phyloP scores from a whole-genome alignment of 176 grass and related monocot species.

The Zea mays region Zm-B73-REFERENCE-NAM-5.0 NC_050096.1:233675001-233675500 shows the following conservation, averaged over 20 bases:
- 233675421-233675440: slow-evolving; percentile 21
- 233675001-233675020: slow-evolving; percentile 15
- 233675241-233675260: slow-evolving; percentile 62
- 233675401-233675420: not conserved
- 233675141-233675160: slow-evolving; percentile 10
- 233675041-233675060: slow-evolving; percentile 28
- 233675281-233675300: slow-evolving; percentile 62
- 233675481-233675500: not conserved
- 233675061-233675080: not conserved
- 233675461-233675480: not conserved
- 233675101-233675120: slow-evolving; percentile 12
- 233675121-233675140: slow-evolving; percentile 12
- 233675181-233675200: slow-evolving; percentile 9
- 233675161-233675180: slow-evolving; percentile 16
- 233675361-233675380: slow-evolving; percentile 68
- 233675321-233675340: slow-evolving; percentile 75
- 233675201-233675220: not conserved
- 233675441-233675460: slow-evolving; percentile 12
- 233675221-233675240: slow-evolving; percentile 17
- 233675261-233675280: slow-evolving; percentile 96
- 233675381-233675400: not conserved
- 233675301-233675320: slow-evolving; percentile 79
- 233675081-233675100: not conserved
- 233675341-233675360: slow-evolving; percentile 80
- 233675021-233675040: not conserved